phyloP scores from a whole-genome alignment of 805 yeast genomes.

The Ogataea allantospora region DNA sequence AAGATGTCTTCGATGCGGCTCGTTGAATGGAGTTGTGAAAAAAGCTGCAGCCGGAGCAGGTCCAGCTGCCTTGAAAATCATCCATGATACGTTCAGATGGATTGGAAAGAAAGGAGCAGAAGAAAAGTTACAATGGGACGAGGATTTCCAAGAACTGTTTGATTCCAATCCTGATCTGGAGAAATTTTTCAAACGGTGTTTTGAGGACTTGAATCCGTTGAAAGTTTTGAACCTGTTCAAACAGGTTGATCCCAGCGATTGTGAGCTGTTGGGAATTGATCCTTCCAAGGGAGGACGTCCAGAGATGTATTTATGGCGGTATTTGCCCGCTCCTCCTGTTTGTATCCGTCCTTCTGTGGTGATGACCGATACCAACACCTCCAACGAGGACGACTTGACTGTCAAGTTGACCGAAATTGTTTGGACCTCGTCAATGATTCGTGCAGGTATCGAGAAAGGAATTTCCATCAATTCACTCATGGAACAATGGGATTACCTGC shows the following conservation, averaged over 20 bases:
- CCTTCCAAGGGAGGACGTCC: conserved; percentile 88
- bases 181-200: conserved; percentile 77
- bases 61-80: conserved; percentile 89
- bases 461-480: conserved; percentile 87
- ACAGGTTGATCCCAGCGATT: conserved; percentile 80
- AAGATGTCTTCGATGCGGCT: conserved; percentile 82
- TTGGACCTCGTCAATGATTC: conserved; percentile 91
- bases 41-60: conserved; percentile 91
- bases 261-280: conserved; percentile 90
- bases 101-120: conserved; percentile 84
- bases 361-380: conserved; percentile 84
- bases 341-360: conserved; percentile 96
- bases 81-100: conserved; percentile 96
- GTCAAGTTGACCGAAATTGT: conserved; percentile 95
- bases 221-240: conserved; percentile 85
- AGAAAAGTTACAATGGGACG: conserved; percentile 85
- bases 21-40: conserved; percentile 94
- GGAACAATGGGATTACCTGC: conserved; percentile 99
- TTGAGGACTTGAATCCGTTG: conserved; percentile 92
- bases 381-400: conserved; percentile 96
- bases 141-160: conserved; percentile 75
- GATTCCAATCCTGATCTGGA: conserved; percentile 83
- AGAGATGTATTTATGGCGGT: conserved; percentile 95
- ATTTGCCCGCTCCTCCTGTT: conserved; percentile 97
- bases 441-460: conserved; percentile 94